A percentile compares a stretch with the other conserved stretches of the same genome.
These are phyloP conservation scores for Xylaria multiplex DNA, from an alignment of 2,329 filamentous ascomycete species.

Conservation along the genomic window DNA sequence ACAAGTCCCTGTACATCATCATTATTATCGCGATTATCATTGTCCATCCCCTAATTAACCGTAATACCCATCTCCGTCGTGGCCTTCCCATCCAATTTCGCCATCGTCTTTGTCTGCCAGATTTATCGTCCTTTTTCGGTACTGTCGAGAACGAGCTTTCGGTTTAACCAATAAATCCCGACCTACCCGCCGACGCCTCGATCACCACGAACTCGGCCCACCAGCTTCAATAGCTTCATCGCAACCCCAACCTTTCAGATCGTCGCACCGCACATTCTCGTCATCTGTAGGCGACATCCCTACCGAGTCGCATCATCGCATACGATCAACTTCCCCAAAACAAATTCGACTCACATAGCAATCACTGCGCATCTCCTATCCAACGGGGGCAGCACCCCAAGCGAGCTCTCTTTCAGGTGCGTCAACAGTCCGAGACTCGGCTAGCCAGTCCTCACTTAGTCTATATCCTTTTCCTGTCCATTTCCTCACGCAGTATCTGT, in stretches of 20 bases:
- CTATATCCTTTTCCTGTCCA: constrained; percentile 27
- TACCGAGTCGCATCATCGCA: constrained; percentile 59
- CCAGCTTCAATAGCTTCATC: constrained; percentile 3
- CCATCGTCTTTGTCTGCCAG: constrained; percentile 1
- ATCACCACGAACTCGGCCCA: constrained; percentile 1
- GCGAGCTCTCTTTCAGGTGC: constrained; percentile 68
- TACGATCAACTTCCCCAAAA: constrained; percentile 56
- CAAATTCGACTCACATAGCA: constrained; percentile 49
- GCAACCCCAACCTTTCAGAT: constrained; percentile 59
- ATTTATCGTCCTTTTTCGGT: neutral
- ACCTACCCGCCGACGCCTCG: constrained; percentile 3
- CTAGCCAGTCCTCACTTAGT: constrained; percentile 26
- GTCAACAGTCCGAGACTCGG: constrained; percentile 44
- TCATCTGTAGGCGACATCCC: constrained; percentile 62
- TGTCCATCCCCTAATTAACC: neutral
- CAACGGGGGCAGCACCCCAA: constrained; percentile 53
- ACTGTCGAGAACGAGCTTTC: neutral
- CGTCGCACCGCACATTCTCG: constrained; percentile 63
- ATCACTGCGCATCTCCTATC: constrained; percentile 49
- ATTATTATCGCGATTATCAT: neutral
- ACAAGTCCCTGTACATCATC: constrained; percentile 7
- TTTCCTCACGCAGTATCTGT: constrained; percentile 26
- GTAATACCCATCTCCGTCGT: neutral
- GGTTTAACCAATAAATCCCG: neutral
- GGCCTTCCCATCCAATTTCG: neutral